These are phyloP conservation scores for Leucocoprinus birnbaumii DNA, from an alignment of 768 basidiomycete genomes.

Conservation along the genomic window DNA sequence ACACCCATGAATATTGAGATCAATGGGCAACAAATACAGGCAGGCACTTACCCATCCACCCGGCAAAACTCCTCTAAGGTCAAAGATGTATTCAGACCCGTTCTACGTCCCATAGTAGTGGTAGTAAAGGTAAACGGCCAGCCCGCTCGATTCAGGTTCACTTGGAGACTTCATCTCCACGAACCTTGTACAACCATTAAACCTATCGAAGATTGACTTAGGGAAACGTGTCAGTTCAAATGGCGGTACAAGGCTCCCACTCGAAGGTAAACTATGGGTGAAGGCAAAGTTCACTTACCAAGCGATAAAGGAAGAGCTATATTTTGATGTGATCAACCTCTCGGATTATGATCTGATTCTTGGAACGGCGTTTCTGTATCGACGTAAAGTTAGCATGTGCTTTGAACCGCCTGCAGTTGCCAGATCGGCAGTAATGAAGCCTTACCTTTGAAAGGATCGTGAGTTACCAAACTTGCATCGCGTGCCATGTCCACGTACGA, in stretches of 20 bases:
- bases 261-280: conserved; percentile 30
- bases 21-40: conserved; percentile 15
- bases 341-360: conserved; percentile 38
- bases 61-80: conserved; percentile 21
- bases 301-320: conserved; percentile 22
- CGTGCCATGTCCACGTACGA: conserved; percentile 12
- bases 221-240: conserved; percentile 29
- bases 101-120: conserved; percentile 32
- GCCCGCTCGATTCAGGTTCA: conserved; percentile 29
- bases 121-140: conserved; percentile 29
- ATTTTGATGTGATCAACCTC: conserved; percentile 38
- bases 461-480: conserved; percentile 14
- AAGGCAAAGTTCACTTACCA: conserved; percentile 29
- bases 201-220: conserved; percentile 20
- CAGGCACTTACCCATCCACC: conserved; percentile 16
- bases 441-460: conserved; percentile 15
- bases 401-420: conserved; percentile 24
- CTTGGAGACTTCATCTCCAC: conserved; percentile 39
- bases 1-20: not conserved
- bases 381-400: conserved; percentile 24
- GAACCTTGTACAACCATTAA: conserved; percentile 33
- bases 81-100: conserved; percentile 14
- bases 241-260: conserved; percentile 39
- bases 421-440: conserved; percentile 20
- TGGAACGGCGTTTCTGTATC: conserved; percentile 36